phyloP scores from a whole-genome alignment of 2,329 filamentous ascomycete genomes.

The Geosmithia putterillii region DNA sequence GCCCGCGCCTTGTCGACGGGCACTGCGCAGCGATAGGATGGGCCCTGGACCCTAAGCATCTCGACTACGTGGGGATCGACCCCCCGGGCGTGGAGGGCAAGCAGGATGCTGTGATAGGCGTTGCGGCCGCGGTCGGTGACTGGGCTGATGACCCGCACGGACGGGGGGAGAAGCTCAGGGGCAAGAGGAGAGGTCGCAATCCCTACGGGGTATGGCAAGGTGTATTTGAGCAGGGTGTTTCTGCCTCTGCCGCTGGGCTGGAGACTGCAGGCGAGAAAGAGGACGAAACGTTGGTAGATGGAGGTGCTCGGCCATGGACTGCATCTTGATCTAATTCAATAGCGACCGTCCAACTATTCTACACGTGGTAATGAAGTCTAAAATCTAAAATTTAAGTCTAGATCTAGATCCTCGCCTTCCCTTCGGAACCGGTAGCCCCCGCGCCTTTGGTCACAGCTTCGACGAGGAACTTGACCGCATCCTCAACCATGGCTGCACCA shows the following conservation, averaged over 20 bases:
- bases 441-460: constrained; percentile 21
- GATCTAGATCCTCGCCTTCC: constrained; percentile 17
- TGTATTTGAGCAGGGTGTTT: constrained; percentile 27
- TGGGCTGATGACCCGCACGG: constrained; percentile 44
- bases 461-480: constrained; percentile 52
- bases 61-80: constrained; percentile 51
- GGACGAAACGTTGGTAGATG: constrained; percentile 27
- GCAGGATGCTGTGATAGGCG: constrained; percentile 26
- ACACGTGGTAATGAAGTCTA: neutral
- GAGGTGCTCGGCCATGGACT: constrained; percentile 28
- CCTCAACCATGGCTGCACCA: constrained; percentile 51
- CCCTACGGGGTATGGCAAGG: constrained; percentile 31
- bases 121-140: constrained; percentile 27
- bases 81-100: constrained; percentile 37
- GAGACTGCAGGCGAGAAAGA: constrained; percentile 16
- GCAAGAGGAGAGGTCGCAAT: constrained; percentile 37
- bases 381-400: neutral
- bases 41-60: constrained; percentile 23
- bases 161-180: constrained; percentile 25
- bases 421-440: constrained; percentile 14
- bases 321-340: constrained; percentile 1
- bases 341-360: neutral
- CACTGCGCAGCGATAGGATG: constrained; percentile 54
- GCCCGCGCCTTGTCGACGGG: constrained; percentile 44
- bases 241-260: too few relatives aligned